Conservation (phyloP, 2,329 filamentous ascomycete genomes). For the Fonsecaea monophora region DNA sequence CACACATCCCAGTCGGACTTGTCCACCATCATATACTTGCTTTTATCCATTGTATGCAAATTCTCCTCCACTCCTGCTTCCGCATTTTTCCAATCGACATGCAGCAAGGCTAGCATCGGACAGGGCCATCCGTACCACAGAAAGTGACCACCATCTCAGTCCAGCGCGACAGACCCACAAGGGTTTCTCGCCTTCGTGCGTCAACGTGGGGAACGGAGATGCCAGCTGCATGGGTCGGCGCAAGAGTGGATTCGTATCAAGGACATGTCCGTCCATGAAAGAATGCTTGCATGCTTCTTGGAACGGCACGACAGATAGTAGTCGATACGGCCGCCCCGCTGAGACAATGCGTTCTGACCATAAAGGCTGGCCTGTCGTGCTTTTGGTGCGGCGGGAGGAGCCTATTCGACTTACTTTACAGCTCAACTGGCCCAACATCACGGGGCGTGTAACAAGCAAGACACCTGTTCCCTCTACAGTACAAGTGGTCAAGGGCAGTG, state of each 20-base stretch:
- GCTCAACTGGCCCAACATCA: background rate
- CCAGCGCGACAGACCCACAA: background rate
- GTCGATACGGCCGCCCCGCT: background rate
- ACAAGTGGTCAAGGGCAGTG: background rate
- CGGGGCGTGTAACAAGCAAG: background rate
- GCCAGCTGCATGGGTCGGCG: background rate
- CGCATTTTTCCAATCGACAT: background rate
- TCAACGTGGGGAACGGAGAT: slow-evolving; percentile 6
- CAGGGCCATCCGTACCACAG: background rate
- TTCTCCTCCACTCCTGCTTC: background rate
- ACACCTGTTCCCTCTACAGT: background rate
- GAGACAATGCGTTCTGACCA: background rate
- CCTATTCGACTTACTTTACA: background rate
- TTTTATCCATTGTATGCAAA: background rate
- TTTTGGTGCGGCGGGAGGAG: background rate
- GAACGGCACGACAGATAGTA: background rate
- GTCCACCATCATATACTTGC: slow-evolving; percentile 6
- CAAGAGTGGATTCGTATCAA: background rate
- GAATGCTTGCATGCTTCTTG: background rate
- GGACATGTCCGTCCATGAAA: slow-evolving; percentile 1
- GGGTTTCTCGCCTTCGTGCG: background rate
- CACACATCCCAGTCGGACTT: background rate
- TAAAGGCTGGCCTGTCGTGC: background rate
- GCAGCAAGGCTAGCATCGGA: background rate
- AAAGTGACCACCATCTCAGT: background rate